These are phyloP conservation scores for Naganishia kalamii DNA, from an alignment of 768 basidiomycete species.

Conservation along the genomic window DNA sequence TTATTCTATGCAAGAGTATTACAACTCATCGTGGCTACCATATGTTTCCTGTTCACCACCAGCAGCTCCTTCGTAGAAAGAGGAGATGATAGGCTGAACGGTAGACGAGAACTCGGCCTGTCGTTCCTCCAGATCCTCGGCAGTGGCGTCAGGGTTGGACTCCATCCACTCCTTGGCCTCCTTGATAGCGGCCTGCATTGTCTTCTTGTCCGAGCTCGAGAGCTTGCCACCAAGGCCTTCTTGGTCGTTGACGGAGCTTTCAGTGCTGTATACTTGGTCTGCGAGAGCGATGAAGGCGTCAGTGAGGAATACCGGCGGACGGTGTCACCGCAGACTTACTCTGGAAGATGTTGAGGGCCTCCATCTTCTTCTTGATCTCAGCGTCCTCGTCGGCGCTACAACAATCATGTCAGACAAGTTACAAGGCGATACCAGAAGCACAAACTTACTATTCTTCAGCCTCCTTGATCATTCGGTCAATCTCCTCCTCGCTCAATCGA, in stretches of 20 bases:
- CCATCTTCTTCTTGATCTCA: slow-evolving; percentile 49
- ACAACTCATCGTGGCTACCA: slow-evolving; percentile 57
- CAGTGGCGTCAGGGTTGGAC: slow-evolving; percentile 64
- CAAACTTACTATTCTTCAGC: slow-evolving; percentile 64
- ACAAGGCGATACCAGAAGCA: not conserved
- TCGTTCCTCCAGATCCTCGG: slow-evolving; percentile 90
- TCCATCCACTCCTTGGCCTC: slow-evolving; percentile 90
- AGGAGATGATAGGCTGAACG: slow-evolving; percentile 69
- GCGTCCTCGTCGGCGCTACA: slow-evolving; percentile 43
- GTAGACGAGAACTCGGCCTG: slow-evolving; percentile 51
- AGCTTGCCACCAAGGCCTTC: slow-evolving; percentile 84
- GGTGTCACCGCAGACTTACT: slow-evolving; percentile 26
- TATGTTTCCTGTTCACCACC: slow-evolving; percentile 50
- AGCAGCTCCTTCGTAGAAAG: slow-evolving; percentile 52
- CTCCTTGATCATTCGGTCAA: slow-evolving; percentile 92
- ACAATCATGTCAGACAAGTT: not conserved
- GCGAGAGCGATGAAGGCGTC: slow-evolving; percentile 63
- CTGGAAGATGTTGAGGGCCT: slow-evolving; percentile 47
- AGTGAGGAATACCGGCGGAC: slow-evolving; percentile 1
- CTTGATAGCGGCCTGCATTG: slow-evolving; percentile 71
- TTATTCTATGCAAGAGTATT: too few species aligned
- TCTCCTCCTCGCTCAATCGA: slow-evolving; percentile 92
- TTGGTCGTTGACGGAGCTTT: slow-evolving; percentile 75
- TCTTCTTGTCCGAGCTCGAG: slow-evolving; percentile 47
- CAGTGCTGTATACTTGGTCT: slow-evolving; percentile 41